Conservation (phyloP, 2,329 filamentous ascomycete genomes). For the Rhynchosporium agropyri region DNA sequence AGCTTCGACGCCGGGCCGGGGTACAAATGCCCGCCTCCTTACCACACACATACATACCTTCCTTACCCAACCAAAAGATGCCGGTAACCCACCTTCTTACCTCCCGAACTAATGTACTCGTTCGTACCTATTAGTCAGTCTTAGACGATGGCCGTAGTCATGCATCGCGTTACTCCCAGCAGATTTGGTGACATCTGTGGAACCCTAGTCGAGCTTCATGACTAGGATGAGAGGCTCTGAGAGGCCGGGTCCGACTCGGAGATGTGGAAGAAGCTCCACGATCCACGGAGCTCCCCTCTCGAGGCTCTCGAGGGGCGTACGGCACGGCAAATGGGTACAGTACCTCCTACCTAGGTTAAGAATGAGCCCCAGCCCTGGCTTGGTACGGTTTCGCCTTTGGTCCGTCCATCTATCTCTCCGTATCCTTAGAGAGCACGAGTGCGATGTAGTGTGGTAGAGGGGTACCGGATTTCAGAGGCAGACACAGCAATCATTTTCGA, state of each 20-base stretch:
- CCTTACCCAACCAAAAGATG: too few relatives aligned
- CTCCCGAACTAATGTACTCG: neutral
- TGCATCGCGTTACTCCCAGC: slow-evolving; percentile 1
- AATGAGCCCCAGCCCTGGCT: neutral
- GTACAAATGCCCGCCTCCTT: too few relatives aligned
- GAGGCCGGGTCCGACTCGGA: neutral
- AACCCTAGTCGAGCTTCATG: slow-evolving; percentile 3
- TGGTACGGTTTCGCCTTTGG: neutral
- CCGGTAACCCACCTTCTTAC: neutral
- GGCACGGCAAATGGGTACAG: neutral
- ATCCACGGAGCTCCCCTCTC: neutral
- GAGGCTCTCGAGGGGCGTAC: neutral
- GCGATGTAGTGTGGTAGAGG: neutral
- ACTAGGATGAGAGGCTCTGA: slow-evolving; percentile 3
- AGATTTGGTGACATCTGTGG: slow-evolving; percentile 14
- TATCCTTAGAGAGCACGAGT: neutral
- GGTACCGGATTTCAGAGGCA: too few relatives aligned
- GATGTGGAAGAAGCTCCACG: neutral
- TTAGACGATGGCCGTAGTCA: neutral
- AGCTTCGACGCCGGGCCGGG: too few relatives aligned
- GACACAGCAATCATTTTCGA: too few relatives aligned
- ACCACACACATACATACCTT: too few relatives aligned
- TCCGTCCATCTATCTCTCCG: neutral
- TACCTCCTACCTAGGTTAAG: too few relatives aligned
- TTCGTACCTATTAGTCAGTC: slow-evolving; percentile 6